phyloP scores from a whole-genome alignment of 176 grass and related monocot genomes.

The Aegilops tauschii region DNA sequence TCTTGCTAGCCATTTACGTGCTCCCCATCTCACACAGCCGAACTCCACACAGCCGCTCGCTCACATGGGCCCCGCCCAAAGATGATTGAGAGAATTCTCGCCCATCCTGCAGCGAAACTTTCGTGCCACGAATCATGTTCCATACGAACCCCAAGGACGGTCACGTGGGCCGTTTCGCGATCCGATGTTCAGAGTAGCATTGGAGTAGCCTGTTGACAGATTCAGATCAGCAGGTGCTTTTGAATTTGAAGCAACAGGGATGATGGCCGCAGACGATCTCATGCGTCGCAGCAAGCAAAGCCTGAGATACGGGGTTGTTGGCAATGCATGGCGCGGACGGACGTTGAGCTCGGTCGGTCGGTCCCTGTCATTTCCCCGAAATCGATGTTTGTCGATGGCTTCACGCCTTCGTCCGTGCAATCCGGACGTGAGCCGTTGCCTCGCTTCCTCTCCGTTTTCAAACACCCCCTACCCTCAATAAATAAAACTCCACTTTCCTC shows the following conservation, averaged over 20 bases:
- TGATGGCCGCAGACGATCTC: neutral
- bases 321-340: neutral
- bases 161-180: neutral
- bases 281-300: neutral
- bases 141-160: neutral
- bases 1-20: neutral
- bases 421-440: conserved; percentile 21
- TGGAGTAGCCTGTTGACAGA: neutral
- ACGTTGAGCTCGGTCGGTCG: neutral
- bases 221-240: neutral
- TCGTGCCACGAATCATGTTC: neutral
- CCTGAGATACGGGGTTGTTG: conserved; percentile 24
- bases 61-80: neutral
- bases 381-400: neutral
- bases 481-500: neutral
- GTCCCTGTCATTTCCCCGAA: conserved; percentile 5
- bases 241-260: neutral
- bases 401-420: neutral
- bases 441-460: neutral
- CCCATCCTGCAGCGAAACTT: neutral
- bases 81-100: neutral
- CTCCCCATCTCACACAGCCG: neutral
- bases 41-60: neutral
- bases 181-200: neutral
- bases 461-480: too few species aligned